Evolutionary conservation across 768 basidiomycete species (phyloP), one percentile per base, ranked within the genome.

Genomic region (Chalciporus sphaerocephalus): DNA sequence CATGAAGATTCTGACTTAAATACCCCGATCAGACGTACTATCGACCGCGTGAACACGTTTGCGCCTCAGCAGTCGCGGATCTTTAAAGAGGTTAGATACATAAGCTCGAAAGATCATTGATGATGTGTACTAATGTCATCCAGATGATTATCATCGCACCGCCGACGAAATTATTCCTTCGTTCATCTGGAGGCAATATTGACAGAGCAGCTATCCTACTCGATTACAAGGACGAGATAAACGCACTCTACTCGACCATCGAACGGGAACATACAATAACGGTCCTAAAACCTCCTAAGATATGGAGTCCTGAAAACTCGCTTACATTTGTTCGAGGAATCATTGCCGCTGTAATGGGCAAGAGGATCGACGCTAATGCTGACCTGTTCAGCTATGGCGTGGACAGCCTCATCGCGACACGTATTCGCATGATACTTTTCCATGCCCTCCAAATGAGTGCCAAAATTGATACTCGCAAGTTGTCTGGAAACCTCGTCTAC

Each of bases 401-500:
- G 13, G 40, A 59, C 38, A 76, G 75, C 42, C 38, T 74, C 5
- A 64, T 69, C 50, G 68, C 67, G 16, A 72, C 69, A 0, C 69
- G 66, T 56, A 70, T 74, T 22, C 68, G 71, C 3, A 68, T 71
- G 39, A 57, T 64, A 16, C 52, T 76, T 16, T 49, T 74, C 9
- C 61, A 60, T 2, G 62, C 64, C 12, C 51, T 74, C 4, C 63
- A 59, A n/a, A 45, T 50, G 7, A 52, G 61, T 0, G 52, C 58
- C 2, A 40, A 53, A 16, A 12, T 51, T 5, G 55, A 62, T 23
- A 56, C 48, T 1, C 47, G 50, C 17, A 50, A 54, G 38, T n/a
- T 57, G 37, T 32, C 70, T 0, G 49, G 56, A 11, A 68, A 64
- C 34, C 60, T 73, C 37, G 64, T 74, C 2, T 69, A 70, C 46